Percentiles rank a stretch among this genome's conserved stretches.
phyloP scores from a whole-genome alignment of 768 basidiomycete species.

The Tulasnella sp. region DNA sequence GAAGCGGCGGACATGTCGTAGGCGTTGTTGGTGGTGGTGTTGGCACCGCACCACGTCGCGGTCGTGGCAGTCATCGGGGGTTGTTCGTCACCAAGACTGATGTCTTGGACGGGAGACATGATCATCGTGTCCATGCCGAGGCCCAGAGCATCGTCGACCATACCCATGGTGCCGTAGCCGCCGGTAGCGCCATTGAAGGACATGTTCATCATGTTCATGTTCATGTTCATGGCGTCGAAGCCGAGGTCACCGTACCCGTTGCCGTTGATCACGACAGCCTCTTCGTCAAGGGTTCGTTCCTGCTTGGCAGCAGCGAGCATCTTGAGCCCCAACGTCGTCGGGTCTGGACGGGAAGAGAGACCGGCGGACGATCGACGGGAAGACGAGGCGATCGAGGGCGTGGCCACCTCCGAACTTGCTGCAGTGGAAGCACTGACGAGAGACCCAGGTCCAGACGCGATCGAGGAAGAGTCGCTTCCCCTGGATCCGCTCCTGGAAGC shows the following conservation, averaged over 20 bases:
- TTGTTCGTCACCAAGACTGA: not conserved
- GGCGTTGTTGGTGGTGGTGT: not conserved
- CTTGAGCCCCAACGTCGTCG: not conserved
- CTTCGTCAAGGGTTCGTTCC: not conserved
- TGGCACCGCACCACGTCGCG: not conserved
- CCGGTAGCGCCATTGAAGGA: not conserved
- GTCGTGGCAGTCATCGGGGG: not conserved
- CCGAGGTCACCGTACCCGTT: not conserved
- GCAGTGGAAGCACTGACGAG: not conserved
- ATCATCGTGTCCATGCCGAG: not conserved
- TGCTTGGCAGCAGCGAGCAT: not conserved
- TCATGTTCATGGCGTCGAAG: not conserved
- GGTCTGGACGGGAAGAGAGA: not conserved
- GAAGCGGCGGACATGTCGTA: not conserved
- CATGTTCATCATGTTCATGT: not conserved
- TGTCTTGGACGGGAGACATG: not conserved
- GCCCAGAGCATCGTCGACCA: not conserved
- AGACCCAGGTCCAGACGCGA: not conserved
- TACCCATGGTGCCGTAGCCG: not conserved
- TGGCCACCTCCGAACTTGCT: not conserved
- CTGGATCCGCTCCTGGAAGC: not conserved
- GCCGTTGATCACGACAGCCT: not conserved
- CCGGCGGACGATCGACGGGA: not conserved
- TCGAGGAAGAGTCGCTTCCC: not conserved
- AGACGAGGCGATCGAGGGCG: not conserved